These are phyloP conservation scores for Isatis tinctoria DNA, from an alignment of 345 rosid species.

Conservation along the genomic window DNA sequence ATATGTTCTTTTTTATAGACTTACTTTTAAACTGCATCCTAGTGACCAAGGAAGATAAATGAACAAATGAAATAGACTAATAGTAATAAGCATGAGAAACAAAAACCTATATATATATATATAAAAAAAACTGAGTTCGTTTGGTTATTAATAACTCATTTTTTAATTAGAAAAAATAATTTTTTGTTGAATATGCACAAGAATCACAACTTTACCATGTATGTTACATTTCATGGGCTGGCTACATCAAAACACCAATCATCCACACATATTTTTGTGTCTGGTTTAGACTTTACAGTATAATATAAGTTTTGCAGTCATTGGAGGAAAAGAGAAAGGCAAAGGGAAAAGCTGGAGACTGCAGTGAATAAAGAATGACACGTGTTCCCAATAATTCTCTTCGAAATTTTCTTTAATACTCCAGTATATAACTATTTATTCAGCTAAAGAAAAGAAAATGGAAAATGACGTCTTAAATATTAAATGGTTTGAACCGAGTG, in stretches of 20 bases:
- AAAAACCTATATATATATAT: background rate
- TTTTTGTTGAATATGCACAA: background rate
- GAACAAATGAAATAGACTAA: background rate
- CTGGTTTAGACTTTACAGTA: too few species aligned
- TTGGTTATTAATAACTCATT: background rate
- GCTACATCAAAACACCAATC: background rate
- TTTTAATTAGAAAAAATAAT: background rate
- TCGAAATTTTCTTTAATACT: background rate
- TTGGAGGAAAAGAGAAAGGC: background rate
- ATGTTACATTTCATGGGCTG: background rate
- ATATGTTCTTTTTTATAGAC: conserved; percentile 7
- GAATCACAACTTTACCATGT: background rate
- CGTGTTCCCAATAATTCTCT: conserved; percentile 25
- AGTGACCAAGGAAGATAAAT: background rate
- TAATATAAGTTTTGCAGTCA: background rate
- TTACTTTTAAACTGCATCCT: background rate
- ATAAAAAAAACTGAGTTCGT: background rate
- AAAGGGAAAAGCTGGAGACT: background rate
- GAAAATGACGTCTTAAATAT: background rate
- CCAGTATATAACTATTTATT: too few species aligned
- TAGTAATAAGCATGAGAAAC: background rate
- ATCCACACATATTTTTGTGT: background rate
- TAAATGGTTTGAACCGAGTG: conserved; percentile 9
- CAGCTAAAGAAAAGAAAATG: too few species aligned
- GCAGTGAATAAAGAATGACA: conserved; percentile 27